Evolutionary conservation across 306 rosid genomes (phyloP), one percentile per base, ranked within the genome.

Genomic region (Fagus crenata): DNA sequence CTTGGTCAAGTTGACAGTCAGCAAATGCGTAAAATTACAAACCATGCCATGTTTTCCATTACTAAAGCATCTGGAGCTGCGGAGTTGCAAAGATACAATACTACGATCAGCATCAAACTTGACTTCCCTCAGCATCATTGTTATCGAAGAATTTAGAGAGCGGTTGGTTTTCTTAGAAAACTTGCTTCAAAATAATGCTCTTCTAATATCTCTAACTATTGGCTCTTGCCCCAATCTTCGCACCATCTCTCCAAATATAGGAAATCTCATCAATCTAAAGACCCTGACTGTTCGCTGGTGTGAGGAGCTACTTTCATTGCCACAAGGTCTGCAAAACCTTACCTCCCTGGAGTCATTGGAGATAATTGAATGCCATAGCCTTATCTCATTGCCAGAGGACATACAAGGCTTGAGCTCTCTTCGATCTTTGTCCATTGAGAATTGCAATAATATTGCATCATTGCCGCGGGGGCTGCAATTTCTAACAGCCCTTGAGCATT

Each of bases 371-470:
- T 82, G 86, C 73, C 65, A 71, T 72, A 41, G 18, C 18, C 49
- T 82, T 33, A 53, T 2, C 55, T 46, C 70, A 60, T 42, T 74
- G 56, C 83, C 80, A 0, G 86, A 78, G 4, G 40, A 67, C 32
- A 69, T 82, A 9, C 13, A 43, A 51, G 72, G 73, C 28, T 7
- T 82, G 73, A 71, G 32, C 63, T 54, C 69, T 2, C 77, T 82
- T 17, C 46, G 69, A 36, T 68, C 82, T 15, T 74, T 82, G 11
- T 82, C 86, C 17, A 46, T 78, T 69, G 77, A 83, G 75, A 83
- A 78, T 31, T 83, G 77, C 32, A 2, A 49, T 17, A 8, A 56
- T 68, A 59, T 82, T 8, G 11, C 71, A 17, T 58, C 74, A 13
- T 68, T 82, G 72, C 69, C 80, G 4, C 55, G 6, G 18, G 55